Percentiles rank a stretch among this genome's conserved stretches.
phyloP scores from a whole-genome alignment of 345 rosid species.

The Microcos paniculata region DNA sequence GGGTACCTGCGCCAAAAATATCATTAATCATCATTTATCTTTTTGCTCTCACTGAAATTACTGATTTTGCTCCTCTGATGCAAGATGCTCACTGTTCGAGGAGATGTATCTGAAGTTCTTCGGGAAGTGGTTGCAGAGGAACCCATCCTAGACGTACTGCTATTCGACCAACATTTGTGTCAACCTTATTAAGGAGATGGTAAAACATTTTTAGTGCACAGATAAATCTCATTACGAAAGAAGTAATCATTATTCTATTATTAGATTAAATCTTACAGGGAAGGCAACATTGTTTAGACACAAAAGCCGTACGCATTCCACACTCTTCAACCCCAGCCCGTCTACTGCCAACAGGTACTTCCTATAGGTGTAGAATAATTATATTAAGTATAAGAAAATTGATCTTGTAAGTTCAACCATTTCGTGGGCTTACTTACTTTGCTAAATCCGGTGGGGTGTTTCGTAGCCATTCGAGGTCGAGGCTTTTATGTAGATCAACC shows the following conservation, averaged over 20 bases:
- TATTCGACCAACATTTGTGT: constrained; percentile 70
- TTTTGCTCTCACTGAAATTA: not conserved
- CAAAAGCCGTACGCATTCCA: constrained; percentile 66
- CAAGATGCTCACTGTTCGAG: constrained; percentile 39
- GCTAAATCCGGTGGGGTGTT: constrained; percentile 51
- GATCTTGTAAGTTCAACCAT: not conserved
- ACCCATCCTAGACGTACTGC: constrained; percentile 82
- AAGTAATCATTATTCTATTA: not conserved
- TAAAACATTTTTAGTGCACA: not conserved
- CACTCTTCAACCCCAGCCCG: constrained; percentile 75
- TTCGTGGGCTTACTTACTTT: constrained; percentile 56
- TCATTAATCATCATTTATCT: not conserved
- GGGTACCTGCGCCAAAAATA: constrained; percentile 50
- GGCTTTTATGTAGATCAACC: constrained; percentile 31
- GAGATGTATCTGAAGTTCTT: constrained; percentile 56
- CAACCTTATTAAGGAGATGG: constrained; percentile 43
- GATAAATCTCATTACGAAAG: not conserved
- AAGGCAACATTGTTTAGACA: constrained; percentile 56
- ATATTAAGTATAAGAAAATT: not conserved
- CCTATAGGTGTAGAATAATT: constrained; percentile 24
- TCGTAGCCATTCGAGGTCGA: constrained; percentile 77
- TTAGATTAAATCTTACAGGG: constrained; percentile 43
- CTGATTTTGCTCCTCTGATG: not conserved
- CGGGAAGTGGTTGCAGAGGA: constrained; percentile 62
- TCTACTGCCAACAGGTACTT: constrained; percentile 42